Evolutionary conservation across 2,329 filamentous ascomycete genomes (phyloP).

Genomic region (Acarospora socialis): DNA sequence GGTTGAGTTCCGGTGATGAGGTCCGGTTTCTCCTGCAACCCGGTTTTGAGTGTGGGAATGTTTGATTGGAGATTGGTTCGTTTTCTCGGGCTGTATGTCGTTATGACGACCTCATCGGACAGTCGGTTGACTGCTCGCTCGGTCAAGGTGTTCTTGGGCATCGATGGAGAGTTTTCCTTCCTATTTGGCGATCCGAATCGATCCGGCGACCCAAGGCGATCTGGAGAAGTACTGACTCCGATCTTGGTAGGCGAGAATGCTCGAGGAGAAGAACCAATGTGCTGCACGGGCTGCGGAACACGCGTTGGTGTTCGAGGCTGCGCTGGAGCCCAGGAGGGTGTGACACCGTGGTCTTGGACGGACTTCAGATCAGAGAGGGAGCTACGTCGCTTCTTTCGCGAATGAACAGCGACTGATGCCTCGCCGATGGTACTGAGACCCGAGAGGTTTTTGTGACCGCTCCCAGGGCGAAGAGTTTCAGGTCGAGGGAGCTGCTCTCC

Average conservation of each 20-base stretch:
- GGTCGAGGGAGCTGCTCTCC: no score
- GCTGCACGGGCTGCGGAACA: constrained; percentile 15
- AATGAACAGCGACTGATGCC: constrained; percentile 30
- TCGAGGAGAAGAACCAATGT: neutral
- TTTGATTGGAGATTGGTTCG: constrained; percentile 31
- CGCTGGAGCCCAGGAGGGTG: constrained; percentile 23
- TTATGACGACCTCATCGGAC: constrained; percentile 21
- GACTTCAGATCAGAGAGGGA: constrained; percentile 75
- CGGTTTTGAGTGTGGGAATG: constrained; percentile 33
- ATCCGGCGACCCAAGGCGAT: constrained; percentile 3
- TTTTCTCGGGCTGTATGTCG: constrained; percentile 27
- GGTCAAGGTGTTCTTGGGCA: constrained; percentile 11
- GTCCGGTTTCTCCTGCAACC: constrained; percentile 22
- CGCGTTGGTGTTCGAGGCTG: constrained; percentile 26
- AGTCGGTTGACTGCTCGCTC: constrained; percentile 23
- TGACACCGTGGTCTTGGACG: constrained; percentile 47
- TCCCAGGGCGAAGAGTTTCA: constrained; percentile 31
- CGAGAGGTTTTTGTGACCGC: constrained; percentile 32
- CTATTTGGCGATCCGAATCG: constrained; percentile 8
- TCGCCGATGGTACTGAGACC: constrained; percentile 38
- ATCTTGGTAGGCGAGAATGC: neutral
- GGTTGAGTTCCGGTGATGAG: constrained; percentile 23
- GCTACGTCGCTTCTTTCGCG: constrained; percentile 72
- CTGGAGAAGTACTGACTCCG: neutral
- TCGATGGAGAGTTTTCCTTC: constrained; percentile 4